A percentile compares a stretch with the other conserved stretches of the same genome.
phyloP scores from a whole-genome alignment of 169 alveolate genomes.

The Cyclospora cayetanensis region DNA sequence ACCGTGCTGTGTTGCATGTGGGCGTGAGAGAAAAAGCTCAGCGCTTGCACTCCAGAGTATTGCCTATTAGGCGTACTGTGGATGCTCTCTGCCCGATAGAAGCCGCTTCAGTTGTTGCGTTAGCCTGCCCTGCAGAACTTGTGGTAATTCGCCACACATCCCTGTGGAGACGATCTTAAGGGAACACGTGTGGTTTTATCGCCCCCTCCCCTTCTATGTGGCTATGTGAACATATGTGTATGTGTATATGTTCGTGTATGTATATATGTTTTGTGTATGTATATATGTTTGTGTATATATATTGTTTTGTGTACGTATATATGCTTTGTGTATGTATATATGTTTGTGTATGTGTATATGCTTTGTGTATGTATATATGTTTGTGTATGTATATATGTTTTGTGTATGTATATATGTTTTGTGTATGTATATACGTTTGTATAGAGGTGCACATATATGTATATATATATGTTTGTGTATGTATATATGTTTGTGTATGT shows the following conservation, averaged over 20 bases:
- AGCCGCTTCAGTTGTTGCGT: not conserved
- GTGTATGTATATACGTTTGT: no score
- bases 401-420: not conserved
- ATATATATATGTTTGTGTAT: no score
- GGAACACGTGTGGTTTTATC: not conserved
- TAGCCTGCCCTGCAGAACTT: slow-evolving; percentile 49
- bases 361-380: no score
- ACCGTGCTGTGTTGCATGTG: slow-evolving; percentile 9
- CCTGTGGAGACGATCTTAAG: not conserved
- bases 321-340: no score
- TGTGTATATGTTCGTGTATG: not conserved
- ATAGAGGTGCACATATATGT: no score
- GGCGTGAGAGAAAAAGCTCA: slow-evolving; percentile 56
- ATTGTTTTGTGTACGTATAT: no score
- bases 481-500: no score
- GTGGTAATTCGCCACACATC: not conserved
- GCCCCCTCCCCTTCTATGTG: not conserved
- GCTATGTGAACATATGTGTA: not conserved
- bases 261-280: no score
- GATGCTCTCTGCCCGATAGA: slow-evolving; percentile 46
- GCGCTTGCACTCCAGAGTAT: slow-evolving; percentile 37
- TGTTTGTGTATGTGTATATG: no score
- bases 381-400: no score
- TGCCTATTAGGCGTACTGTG: slow-evolving; percentile 51
- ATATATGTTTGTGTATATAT: no score